phyloP scores from a whole-genome alignment of 1,284 basidiomycete species.

The Flammula alnicola region DNA sequence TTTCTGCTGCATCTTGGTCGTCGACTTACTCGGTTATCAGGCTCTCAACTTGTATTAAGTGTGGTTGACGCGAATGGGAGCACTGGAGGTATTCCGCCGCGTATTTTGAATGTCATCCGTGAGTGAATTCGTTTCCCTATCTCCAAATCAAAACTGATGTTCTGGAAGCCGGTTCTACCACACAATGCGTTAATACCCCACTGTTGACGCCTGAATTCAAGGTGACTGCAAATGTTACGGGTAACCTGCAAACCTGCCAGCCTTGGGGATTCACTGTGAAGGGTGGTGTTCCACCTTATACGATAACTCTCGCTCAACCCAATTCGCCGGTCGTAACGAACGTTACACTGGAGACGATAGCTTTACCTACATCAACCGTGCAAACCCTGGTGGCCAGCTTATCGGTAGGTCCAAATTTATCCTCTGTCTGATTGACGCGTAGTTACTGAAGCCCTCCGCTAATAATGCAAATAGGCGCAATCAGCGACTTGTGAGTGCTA shows the following conservation, averaged over 20 bases:
- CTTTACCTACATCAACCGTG: slow-evolving; percentile 54
- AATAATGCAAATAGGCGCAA: slow-evolving; percentile 33
- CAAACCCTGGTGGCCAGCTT: slow-evolving; percentile 40
- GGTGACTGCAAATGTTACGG: slow-evolving; percentile 47
- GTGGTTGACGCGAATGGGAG: slow-evolving; percentile 49
- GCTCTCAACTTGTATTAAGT: slow-evolving; percentile 44
- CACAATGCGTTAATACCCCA: slow-evolving; percentile 39
- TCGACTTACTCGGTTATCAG: slow-evolving; percentile 30
- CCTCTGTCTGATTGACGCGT: neutral
- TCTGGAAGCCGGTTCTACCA: slow-evolving; percentile 38
- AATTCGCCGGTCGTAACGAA: slow-evolving; percentile 48
- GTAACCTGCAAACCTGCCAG: slow-evolving; percentile 46
- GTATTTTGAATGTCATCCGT: slow-evolving; percentile 37
- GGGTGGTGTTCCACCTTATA: slow-evolving; percentile 53
- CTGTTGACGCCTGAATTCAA: slow-evolving; percentile 36
- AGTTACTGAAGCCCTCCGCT: slow-evolving; percentile 2
- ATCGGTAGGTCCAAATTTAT: slow-evolving; percentile 42
- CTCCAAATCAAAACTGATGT: neutral
- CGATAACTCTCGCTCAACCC: slow-evolving; percentile 44
- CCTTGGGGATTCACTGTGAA: slow-evolving; percentile 49
- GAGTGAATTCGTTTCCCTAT: slow-evolving; percentile 26
- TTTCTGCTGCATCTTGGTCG: neutral
- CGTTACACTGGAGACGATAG: slow-evolving; percentile 44
- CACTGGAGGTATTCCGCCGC: slow-evolving; percentile 43
- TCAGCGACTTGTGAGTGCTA: slow-evolving; percentile 43